Evolutionary conservation across 1,139 yeast genomes (phyloP).

Genomic region (Entelexis paramagnoliae): DNA sequence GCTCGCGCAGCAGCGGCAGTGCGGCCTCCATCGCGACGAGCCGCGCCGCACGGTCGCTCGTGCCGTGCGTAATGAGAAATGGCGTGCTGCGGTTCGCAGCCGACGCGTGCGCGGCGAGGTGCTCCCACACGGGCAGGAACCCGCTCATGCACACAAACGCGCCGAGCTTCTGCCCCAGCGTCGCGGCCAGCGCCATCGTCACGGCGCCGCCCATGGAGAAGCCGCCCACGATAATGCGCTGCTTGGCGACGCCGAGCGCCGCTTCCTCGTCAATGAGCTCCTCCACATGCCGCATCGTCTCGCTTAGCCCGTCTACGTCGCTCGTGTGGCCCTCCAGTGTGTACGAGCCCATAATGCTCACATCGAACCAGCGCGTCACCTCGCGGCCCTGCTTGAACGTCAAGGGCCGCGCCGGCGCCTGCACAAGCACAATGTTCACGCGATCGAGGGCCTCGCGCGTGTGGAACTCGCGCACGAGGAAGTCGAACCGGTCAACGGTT

Average conservation of each 20-base stretch:
- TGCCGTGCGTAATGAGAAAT: conserved; percentile 83
- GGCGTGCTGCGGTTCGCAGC: conserved; percentile 54
- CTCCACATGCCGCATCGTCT: conserved; percentile 45
- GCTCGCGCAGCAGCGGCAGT: conserved; percentile 29
- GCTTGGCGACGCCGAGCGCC: conserved; percentile 52
- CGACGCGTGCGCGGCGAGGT: conserved; percentile 25
- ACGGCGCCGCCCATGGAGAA: conserved; percentile 91
- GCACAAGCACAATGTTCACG: conserved; percentile 77
- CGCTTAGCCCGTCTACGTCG: conserved; percentile 58
- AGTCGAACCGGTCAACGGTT: conserved; percentile 51
- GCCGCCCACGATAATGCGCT: conserved; percentile 80
- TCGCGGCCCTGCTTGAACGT: conserved; percentile 50
- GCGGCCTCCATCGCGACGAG: conserved; percentile 41
- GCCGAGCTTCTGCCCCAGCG: conserved; percentile 51
- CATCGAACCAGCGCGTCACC: conserved; percentile 88
- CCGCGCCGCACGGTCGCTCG: conserved; percentile 55
- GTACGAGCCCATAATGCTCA: conserved; percentile 45
- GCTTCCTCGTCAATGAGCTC: conserved; percentile 52
- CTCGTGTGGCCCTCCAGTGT: conserved; percentile 32
- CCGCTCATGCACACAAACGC: conserved; percentile 76
- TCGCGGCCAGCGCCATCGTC: conserved; percentile 41
- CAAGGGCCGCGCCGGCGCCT: conserved; percentile 67
- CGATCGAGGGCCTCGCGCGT: conserved; percentile 40
- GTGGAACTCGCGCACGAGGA: conserved; percentile 42
- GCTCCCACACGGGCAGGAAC: conserved; percentile 48